These are phyloP conservation scores for Scheffersomyces lignosus DNA, from an alignment of 805 yeast genomes.

Conservation along the genomic window DNA sequence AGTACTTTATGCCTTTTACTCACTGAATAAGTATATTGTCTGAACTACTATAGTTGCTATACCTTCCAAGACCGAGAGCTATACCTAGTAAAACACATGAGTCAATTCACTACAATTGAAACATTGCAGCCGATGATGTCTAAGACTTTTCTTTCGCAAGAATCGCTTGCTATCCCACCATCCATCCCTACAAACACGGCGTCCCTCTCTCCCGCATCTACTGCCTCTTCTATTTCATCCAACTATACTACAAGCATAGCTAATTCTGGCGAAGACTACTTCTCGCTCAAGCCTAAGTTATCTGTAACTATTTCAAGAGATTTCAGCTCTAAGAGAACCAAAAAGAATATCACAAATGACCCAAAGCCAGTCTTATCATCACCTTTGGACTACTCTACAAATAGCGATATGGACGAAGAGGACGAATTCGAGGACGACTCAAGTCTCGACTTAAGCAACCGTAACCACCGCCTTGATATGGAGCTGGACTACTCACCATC, in stretches of 20 bases:
- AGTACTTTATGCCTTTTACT: too few relatives aligned
- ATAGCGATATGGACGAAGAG: background rate
- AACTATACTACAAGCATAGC: background rate
- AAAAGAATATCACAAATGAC: background rate
- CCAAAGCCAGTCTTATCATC: background rate
- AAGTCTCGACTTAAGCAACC: background rate
- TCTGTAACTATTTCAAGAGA: conserved; percentile 2
- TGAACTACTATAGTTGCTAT: too few relatives aligned
- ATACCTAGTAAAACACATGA: too few relatives aligned
- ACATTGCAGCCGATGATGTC: too few relatives aligned
- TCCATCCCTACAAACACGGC: too few relatives aligned
- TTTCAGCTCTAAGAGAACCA: background rate
- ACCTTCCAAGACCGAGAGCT: too few relatives aligned
- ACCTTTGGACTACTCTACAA: background rate
- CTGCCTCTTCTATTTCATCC: background rate
- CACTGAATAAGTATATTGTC: too few relatives aligned
- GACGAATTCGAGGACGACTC: background rate
- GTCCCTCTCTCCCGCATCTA: background rate
- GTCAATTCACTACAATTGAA: too few relatives aligned
- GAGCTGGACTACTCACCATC: background rate
- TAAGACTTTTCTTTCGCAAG: too few relatives aligned
- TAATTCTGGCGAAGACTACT: conserved; percentile 12
- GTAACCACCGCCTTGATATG: background rate
- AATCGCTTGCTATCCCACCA: too few relatives aligned
- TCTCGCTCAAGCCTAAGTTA: conserved; percentile 10